Base-by-base conservation (phyloP, 495 filamentous ascomycete species). In the Hypoxylon lienhwacheense region DNA sequence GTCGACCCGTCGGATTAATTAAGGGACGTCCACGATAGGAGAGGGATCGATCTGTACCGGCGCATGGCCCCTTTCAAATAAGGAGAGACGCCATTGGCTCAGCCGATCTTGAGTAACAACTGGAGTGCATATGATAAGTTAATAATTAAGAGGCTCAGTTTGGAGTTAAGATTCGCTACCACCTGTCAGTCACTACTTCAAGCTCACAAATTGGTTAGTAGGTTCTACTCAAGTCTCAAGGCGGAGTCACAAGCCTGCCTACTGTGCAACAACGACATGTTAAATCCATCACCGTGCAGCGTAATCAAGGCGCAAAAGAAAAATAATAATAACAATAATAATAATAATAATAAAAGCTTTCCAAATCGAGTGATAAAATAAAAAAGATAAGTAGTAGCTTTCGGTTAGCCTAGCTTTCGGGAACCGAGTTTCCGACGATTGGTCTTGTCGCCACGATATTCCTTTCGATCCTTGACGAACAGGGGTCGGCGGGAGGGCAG, bases 401-500 rank as follows among this genome's bases (percentile, higher is more conserved):
- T 22, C 25, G 39, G 36, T 17, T 35, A 22, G 17, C 20, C 39
- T 14, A 36, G 11, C 3, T n/a, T 36, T 43, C 29, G 16, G 44
- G 15, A 24, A 48, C 16, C 52, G 46, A 40, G 21, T 40, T 43
- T 45, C n/a, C 39, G 35, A 36, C 47, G 48, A 42, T 36, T 41
- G 32, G 47, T 24, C 31, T 35, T 41, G 47, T 15, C 25, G 15
- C 20, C 19, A 4, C 34, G 53, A 48, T 41, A 45, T 37, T 43
- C 52, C 40, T 16, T 53, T 35, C 12, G 33, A 41, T 33, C 47
- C 43, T 48, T 36, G 7, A 37, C 28, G 43, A 50, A 61, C 65
- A 50, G 57, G 61, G 61, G 35, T 61, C 35, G 47, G 53, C 63
- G 65, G 61, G n/a, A n/a, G 61, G 61, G 61, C 64, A 47, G 42